These are phyloP conservation scores for Sphagnum tenellum DNA, from an alignment of 225 moss, liverwort and hornwort genomes.

Conservation along the genomic window DNA sequence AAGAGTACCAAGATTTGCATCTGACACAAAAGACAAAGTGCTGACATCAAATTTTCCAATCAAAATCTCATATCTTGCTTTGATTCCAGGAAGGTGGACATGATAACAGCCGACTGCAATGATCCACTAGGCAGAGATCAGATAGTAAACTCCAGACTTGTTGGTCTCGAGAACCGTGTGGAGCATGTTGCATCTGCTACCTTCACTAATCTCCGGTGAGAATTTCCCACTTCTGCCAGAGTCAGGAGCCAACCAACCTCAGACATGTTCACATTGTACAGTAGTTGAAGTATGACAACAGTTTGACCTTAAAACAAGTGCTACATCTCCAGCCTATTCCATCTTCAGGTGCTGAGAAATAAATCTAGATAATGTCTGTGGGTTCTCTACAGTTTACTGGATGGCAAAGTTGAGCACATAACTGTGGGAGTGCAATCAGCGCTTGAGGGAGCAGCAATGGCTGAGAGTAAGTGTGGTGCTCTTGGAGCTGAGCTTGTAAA, in stretches of 20 bases:
- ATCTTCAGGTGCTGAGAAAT: too few relatives aligned
- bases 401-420: slow-evolving; percentile 60
- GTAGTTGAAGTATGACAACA: too few relatives aligned
- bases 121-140: slow-evolving; percentile 8
- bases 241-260: too few relatives aligned
- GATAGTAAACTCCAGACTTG: slow-evolving; percentile 27
- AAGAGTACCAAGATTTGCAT: too few relatives aligned
- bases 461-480: slow-evolving; percentile 60
- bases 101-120: slow-evolving; percentile 15
- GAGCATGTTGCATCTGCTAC: slow-evolving; percentile 84
- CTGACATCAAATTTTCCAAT: too few relatives aligned
- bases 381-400: slow-evolving; percentile 38
- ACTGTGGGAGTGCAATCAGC: slow-evolving; percentile 47
- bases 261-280: too few relatives aligned
- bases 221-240: too few relatives aligned
- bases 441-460: slow-evolving; percentile 50
- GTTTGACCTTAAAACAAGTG: too few relatives aligned
- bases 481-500: slow-evolving; percentile 86
- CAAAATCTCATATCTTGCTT: too few relatives aligned
- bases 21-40: too few relatives aligned
- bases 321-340: too few relatives aligned
- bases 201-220: slow-evolving; percentile 70
- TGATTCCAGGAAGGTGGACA: slow-evolving; percentile 34
- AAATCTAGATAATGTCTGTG: not conserved
- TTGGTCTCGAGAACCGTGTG: slow-evolving; percentile 59